Conservation (phyloP, 371 early-diverging fungal species). For the Zopfochytrium polystomum region DNA sequence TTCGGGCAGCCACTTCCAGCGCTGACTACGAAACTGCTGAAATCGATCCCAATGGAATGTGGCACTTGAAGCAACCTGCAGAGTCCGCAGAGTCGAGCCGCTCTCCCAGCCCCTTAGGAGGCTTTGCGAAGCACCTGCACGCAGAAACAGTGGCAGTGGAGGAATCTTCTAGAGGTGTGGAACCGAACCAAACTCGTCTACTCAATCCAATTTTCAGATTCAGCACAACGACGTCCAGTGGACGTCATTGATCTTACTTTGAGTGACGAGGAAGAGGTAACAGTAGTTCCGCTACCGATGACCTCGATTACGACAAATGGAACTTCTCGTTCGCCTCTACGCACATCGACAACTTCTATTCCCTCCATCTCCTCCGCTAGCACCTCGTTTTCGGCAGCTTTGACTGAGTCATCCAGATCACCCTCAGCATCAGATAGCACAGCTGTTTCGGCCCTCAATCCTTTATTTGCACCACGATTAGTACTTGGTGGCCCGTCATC, state of each 20-base stretch:
- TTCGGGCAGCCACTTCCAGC: constrained; percentile 9
- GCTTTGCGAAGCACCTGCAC: not conserved
- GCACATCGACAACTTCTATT: too few relatives aligned
- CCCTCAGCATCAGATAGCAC: too few relatives aligned
- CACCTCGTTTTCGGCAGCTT: too few relatives aligned
- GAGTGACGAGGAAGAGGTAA: constrained; percentile 17
- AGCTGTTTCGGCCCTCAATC: too few relatives aligned
- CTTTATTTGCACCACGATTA: too few relatives aligned
- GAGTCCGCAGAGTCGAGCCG: constrained; percentile 1
- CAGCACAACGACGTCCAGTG: not conserved
- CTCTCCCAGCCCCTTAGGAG: not conserved
- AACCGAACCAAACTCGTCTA: not conserved
- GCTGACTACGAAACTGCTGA: constrained; percentile 21
- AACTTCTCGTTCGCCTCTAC: too few relatives aligned
- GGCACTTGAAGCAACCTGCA: constrained; percentile 9
- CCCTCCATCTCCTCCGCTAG: too few relatives aligned
- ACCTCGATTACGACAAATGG: too few relatives aligned
- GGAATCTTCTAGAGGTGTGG: not conserved
- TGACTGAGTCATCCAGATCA: too few relatives aligned
- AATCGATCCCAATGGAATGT: constrained; percentile 16
- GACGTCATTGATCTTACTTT: constrained; percentile 14
- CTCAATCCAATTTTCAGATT: not conserved
- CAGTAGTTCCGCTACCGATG: too few relatives aligned
- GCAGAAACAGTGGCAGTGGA: not conserved
- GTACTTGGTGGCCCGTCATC: too few relatives aligned